Base-by-base conservation (phyloP, 2,329 filamentous ascomycete genomes). In the Aspergillus brasiliensis region DNA sequence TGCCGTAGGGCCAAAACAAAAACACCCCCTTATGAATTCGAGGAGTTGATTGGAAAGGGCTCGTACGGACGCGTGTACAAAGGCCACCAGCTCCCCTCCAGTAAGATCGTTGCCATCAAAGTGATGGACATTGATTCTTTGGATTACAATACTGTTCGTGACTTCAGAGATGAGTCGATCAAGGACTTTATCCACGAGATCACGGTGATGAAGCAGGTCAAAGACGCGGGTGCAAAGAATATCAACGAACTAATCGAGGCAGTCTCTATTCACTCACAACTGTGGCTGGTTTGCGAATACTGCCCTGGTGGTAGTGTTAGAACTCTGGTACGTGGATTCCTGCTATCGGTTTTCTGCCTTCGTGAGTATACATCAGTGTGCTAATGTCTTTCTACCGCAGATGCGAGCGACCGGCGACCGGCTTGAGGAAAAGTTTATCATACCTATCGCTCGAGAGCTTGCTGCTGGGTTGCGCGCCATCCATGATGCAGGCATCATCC, bases 271-370 rank as follows among this genome's bases (percentile, higher is more conserved):
- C 85, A 88, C 65, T 85, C 84, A 54, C 85, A 88, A 66, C 76
- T 89, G 21, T 89, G 86, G 86, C 82, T 89, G 62, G 81, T 89
- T 57, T 87, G 84, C 71, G 86, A 88, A 70, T 88, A 88, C 69
- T 87, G 85, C 62, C 86, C 86, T 25, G 86, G 86, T 65, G 86
- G 86, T 55, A 89, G 86, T 73, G 82, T 89, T 6, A 82, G 85
- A 60, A 88, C 86, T 8, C 69, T 89, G 67, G 86, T 88, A 81
- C 79, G 82, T 62, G 8, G 46, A 11, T 47, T 19, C 27, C 51
- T 17, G 2, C n/a, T 19, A 5, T 8, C 13, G 21, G 40, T 51
- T 54, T 28, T 55, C 13, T 34, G 3, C 17, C 27, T 40, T 7
- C 69, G 58, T 46, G 64, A 47, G 65, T 77, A 76, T 15, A 15